These are phyloP conservation scores for Penicillium sp. DNA, from an alignment of 2,329 filamentous ascomycete genomes.

Conservation along the genomic window DNA sequence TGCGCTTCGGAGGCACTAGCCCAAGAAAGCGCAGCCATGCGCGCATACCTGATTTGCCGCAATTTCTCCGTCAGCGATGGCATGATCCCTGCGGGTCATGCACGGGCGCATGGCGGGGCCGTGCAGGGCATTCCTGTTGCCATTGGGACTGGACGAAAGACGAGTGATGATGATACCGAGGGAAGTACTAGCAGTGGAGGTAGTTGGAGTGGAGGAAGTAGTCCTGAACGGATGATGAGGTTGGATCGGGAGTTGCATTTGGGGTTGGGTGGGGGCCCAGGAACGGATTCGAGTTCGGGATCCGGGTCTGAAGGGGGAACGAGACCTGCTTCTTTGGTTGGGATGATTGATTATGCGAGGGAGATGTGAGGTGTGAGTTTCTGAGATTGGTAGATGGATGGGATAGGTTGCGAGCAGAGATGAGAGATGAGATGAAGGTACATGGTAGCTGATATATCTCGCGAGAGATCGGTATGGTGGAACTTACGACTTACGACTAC, in stretches of 20 bases:
- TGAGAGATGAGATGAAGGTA: neutral
- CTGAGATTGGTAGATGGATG: neutral
- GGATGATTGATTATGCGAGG: conserved; percentile 6
- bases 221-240: conserved; percentile 38
- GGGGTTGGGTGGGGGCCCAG: neutral
- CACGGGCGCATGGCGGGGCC: conserved; percentile 52
- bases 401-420: neutral
- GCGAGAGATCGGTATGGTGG: neutral
- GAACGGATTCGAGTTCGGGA: neutral
- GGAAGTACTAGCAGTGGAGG: conserved; percentile 44
- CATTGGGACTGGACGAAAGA: conserved; percentile 60
- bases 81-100: conserved; percentile 67
- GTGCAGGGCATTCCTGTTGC: conserved; percentile 64
- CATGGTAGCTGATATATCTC: neutral
- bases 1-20: conserved; percentile 81
- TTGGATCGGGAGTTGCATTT: neutral
- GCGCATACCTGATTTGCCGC: conserved; percentile 94
- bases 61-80: conserved; percentile 97
- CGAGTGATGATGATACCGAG: conserved; percentile 50
- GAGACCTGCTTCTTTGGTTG: conserved; percentile 1
- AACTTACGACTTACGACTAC: conserved; percentile 27
- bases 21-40: conserved; percentile 90
- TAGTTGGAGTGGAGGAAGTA: conserved; percentile 57
- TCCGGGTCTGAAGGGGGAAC: neutral
- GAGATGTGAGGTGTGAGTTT: neutral